A percentile compares a stretch with the other conserved stretches of the same genome.
Evolutionary conservation across 805 yeast genomes (phyloP).

Genomic region (Cyberlindnera galapagoensis): DNA sequence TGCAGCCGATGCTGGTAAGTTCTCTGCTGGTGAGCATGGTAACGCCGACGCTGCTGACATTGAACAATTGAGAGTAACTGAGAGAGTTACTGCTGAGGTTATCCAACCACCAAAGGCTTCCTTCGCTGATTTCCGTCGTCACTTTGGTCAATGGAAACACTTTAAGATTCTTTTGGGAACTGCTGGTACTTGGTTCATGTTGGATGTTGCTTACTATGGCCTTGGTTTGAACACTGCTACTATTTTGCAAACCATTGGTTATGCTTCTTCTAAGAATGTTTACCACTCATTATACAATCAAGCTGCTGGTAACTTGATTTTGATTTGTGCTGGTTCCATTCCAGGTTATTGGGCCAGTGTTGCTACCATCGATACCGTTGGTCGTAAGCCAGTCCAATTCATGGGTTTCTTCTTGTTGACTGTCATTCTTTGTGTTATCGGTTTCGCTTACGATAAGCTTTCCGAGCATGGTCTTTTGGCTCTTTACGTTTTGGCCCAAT

Average conservation of each 20-base stretch:
- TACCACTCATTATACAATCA: constrained; percentile 66
- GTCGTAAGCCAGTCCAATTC: constrained; percentile 80
- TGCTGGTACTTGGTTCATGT: constrained; percentile 85
- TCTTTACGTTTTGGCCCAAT: constrained; percentile 73
- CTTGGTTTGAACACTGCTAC: constrained; percentile 75
- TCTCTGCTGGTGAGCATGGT: constrained; percentile 43
- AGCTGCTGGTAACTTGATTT: constrained; percentile 88
- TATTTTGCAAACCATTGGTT: constrained; percentile 80
- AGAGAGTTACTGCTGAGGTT: constrained; percentile 46
- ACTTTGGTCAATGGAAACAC: constrained; percentile 81
- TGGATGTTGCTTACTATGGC: constrained; percentile 90
- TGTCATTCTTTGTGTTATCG: constrained; percentile 67
- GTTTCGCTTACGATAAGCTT: constrained; percentile 75
- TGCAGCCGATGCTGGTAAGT: constrained; percentile 49
- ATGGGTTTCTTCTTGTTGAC: constrained; percentile 72
- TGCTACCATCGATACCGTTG: constrained; percentile 72
- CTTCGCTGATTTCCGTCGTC: constrained; percentile 59
- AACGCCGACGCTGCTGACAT: constrained; percentile 40
- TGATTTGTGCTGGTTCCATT: constrained; percentile 90
- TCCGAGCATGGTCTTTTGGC: constrained; percentile 64
- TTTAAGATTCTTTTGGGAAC: constrained; percentile 81
- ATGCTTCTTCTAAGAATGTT: constrained; percentile 63
- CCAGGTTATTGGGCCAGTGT: constrained; percentile 91
- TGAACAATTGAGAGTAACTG: constrained; percentile 39
- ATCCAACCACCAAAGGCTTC: constrained; percentile 76